Evolutionary conservation across 2,329 filamentous ascomycete genomes (phyloP).

Genomic region (Grosmannia clavigera): DNA sequence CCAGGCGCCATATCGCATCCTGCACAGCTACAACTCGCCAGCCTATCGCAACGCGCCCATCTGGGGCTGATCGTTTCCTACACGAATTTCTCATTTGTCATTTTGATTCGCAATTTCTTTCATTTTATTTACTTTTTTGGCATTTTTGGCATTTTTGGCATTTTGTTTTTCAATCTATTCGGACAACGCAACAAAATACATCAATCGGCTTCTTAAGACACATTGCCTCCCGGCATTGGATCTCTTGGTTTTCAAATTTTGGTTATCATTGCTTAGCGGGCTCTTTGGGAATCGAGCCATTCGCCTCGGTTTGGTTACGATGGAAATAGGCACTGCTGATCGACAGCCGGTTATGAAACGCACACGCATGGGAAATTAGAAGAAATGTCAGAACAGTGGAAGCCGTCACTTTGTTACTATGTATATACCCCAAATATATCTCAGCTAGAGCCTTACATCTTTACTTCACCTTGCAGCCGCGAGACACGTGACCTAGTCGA

Average conservation of each 20-base stretch:
- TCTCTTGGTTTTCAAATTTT: neutral
- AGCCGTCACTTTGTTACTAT: neutral
- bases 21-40: conserved; percentile 48
- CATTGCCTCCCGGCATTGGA: neutral
- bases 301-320: neutral
- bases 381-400: neutral
- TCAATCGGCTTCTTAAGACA: neutral
- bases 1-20: conserved; percentile 33
- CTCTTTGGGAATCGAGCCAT: neutral
- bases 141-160: neutral
- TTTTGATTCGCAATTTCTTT: neutral
- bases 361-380: neutral
- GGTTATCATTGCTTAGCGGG: neutral
- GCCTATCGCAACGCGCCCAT: conserved; percentile 42
- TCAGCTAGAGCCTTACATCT: neutral
- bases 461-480: neutral
- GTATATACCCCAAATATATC: neutral
- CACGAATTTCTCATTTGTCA: neutral
- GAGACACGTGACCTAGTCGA: neutral
- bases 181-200: neutral
- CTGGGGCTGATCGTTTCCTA: conserved; percentile 29
- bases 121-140: neutral
- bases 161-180: neutral
- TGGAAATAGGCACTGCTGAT: neutral
- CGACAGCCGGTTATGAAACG: neutral